Evolutionary conservation across 2,329 filamentous ascomycete species (phyloP), one percentile per base, ranked within the genome.

Genomic region (Colletotrichum sidae): DNA sequence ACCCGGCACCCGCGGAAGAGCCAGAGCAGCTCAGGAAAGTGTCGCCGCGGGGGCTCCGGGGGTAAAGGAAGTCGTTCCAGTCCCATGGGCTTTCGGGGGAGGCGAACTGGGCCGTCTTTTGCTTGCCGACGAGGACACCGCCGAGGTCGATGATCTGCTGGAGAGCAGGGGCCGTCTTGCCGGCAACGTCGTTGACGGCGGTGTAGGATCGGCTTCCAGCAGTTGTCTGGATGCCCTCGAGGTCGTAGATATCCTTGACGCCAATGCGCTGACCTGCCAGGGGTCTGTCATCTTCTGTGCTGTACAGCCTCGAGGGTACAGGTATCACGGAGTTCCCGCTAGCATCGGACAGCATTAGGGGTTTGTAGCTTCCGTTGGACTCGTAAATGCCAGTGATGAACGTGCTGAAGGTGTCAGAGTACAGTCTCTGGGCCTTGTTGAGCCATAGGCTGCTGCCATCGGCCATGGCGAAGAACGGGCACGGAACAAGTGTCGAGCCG

Each of bases 201-300:
- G 82, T 83, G 80, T 84, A 91, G 2, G 87, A 84, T 38, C 85
- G 78, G 59, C 87, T 90, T 0, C 88, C 89, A 38, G 84, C 79
- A 1, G 81, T 81, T 0, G 86, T 89, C 11, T 80, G 80, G 0
- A 89, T 73, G 2, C 89, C 89, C n/a, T 72, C 67, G 0, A 81
- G 60, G 3, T 75, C 70, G 39, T 75, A 67, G 4, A 71, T 67
- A 41, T 82, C 79, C 15, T 74, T 72, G 10, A 81, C 65, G 25
- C 77, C 70, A 4, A 80, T 60, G 4, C 80, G 78, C 13, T 74
- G 60, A 13, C 80, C 80, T 12, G 73, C 78, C 8, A 81, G 69
- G 0, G 78, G 79, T 38, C 75, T 76, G 8, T 71, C 73, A 4
- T 74, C 73, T 0, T 67, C 68, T 8, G 69, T 67, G 7, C 70